Conservation (phyloP, 768 basidiomycete species). For the Serendipita sp. region DNA sequence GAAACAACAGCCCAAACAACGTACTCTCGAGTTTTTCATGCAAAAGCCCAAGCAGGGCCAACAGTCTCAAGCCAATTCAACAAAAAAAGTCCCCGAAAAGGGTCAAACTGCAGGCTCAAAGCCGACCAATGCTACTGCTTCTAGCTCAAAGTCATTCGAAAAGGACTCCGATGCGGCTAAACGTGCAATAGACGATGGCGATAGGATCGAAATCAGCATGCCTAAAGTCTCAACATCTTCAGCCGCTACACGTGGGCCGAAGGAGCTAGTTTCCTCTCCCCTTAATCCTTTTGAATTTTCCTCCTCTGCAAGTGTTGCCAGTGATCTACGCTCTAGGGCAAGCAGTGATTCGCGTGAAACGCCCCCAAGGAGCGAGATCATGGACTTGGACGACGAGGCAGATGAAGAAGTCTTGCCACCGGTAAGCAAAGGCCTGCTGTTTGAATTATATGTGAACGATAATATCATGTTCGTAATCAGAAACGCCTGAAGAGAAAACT, state of each 20-base stretch:
- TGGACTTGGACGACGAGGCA: background rate
- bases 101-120: background rate
- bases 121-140: background rate
- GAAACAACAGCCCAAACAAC: constrained; percentile 3
- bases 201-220: background rate
- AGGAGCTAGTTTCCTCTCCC: background rate
- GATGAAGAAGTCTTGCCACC: background rate
- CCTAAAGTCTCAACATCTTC: background rate
- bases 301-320: background rate
- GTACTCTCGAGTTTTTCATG: constrained; percentile 3
- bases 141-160: background rate
- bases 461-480: background rate
- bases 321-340: background rate
- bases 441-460: too few relatives aligned
- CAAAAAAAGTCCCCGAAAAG: background rate
- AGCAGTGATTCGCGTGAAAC: background rate
- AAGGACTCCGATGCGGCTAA: background rate
- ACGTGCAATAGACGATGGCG: background rate
- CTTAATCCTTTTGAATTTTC: background rate
- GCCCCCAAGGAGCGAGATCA: background rate
- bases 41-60: constrained; percentile 2
- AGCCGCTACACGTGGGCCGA: background rate
- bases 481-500: background rate
- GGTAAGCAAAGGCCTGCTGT: background rate
- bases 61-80: background rate